Evolutionary conservation across 2,329 filamentous ascomycete species (phyloP).

Genomic region (Calonectria fujianensis): DNA sequence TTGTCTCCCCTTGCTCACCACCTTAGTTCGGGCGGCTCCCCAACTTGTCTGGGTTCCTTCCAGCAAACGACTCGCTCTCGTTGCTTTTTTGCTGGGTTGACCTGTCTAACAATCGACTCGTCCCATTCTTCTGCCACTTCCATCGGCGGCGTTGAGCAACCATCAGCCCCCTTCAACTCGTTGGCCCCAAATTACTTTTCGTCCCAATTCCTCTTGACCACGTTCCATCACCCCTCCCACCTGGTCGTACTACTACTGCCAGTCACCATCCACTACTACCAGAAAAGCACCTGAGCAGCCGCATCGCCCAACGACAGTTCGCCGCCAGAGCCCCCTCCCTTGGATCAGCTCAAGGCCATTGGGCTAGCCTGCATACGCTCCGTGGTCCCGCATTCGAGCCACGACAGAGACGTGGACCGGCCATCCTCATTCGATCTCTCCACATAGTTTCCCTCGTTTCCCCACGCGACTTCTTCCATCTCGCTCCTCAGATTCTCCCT

Average conservation of each 20-base stretch:
- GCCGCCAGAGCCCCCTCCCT: constrained; percentile 54
- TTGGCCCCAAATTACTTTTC: constrained; percentile 44
- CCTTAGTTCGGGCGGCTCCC: constrained; percentile 48
- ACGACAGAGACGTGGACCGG: constrained; percentile 61
- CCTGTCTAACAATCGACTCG: constrained; percentile 30
- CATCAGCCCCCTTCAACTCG: constrained; percentile 36
- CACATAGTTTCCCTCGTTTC: constrained; percentile 58
- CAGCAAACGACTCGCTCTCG: constrained; percentile 41
- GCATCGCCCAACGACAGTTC: constrained; percentile 56
- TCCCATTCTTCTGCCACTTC: constrained; percentile 26
- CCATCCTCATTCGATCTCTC: constrained; percentile 60
- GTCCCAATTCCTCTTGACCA: constrained; percentile 46
- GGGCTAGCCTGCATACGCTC: constrained; percentile 62
- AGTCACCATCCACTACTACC: constrained; percentile 54
- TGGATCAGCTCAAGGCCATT: constrained; percentile 58
- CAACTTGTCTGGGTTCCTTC: constrained; percentile 39
- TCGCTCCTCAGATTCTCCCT: constrained; percentile 58
- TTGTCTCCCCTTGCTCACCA: constrained; percentile 47
- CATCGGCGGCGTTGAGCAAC: constrained; percentile 19
- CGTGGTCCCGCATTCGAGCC: constrained; percentile 63
- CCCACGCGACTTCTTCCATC: constrained; percentile 60
- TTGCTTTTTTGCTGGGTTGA: constrained; percentile 50
- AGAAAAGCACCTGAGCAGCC: constrained; percentile 54
- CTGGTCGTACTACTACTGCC: constrained; percentile 50
- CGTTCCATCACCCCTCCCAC: constrained; percentile 54